phyloP scores from a whole-genome alignment of 2,329 filamentous ascomycete genomes.

The Hypoxylon sp. region DNA sequence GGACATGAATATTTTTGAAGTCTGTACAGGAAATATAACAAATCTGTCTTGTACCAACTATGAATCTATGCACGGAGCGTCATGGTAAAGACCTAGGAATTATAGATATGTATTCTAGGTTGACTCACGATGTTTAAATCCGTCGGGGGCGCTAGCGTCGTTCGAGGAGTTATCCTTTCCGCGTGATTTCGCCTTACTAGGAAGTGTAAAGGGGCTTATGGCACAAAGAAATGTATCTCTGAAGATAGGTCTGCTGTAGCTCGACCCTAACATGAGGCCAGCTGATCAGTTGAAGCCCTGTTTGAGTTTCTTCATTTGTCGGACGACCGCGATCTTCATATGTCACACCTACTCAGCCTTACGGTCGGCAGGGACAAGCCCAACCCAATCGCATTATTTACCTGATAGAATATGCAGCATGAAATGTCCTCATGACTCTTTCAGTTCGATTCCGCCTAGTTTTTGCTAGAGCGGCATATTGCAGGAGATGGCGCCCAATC shows the following conservation, averaged over 20 bases:
- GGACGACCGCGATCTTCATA: no score
- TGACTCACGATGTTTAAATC: neutral
- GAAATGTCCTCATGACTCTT: constrained; percentile 14
- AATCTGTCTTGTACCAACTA: neutral
- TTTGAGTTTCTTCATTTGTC: no score
- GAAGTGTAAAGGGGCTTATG: no score
- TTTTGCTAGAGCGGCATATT: constrained; percentile 15
- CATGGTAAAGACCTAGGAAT: no score
- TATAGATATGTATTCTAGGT: neutral
- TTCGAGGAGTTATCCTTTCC: no score
- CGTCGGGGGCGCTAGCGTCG: no score
- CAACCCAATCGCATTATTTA: constrained; percentile 14
- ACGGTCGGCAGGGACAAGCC: neutral
- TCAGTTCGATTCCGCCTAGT: neutral
- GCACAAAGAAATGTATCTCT: no score
- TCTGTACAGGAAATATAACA: neutral
- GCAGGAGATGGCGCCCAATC: constrained; percentile 35
- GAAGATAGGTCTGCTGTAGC: no score
- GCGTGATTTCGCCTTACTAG: no score
- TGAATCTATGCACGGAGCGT: no score
- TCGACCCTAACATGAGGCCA: no score
- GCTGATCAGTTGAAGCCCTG: no score
- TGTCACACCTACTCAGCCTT: neutral
- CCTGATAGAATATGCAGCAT: constrained; percentile 4
- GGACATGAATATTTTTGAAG: neutral